phyloP scores from a whole-genome alignment of 345 rosid genomes.

The Populus davidiana region DNA sequence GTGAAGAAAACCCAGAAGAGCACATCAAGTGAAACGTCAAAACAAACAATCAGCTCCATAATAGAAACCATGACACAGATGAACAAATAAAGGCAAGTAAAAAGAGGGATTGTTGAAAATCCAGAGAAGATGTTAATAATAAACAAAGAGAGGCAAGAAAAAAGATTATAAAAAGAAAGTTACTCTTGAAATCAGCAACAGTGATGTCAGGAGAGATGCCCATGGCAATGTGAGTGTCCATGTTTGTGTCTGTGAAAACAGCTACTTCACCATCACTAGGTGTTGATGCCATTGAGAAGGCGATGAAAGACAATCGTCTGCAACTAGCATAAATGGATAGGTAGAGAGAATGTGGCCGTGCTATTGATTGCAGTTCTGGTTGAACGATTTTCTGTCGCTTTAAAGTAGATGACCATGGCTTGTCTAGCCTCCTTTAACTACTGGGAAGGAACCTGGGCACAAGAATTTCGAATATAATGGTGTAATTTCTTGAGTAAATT shows the following conservation, averaged over 20 bases:
- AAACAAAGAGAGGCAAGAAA: neutral
- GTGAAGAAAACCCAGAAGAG: neutral
- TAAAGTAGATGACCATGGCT: neutral
- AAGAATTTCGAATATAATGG: too few relatives aligned
- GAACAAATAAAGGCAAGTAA: neutral
- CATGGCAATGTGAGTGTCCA: constrained; percentile 59
- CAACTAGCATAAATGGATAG: neutral
- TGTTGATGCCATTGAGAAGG: neutral
- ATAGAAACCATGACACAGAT: too few relatives aligned
- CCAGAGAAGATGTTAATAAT: neutral
- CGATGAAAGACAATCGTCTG: neutral
- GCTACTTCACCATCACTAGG: constrained; percentile 32
- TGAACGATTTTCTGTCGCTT: neutral
- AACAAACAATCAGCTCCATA: too few relatives aligned
- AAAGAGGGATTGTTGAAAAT: neutral
- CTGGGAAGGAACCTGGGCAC: neutral
- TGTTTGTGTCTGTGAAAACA: constrained; percentile 51
- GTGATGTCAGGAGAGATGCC: constrained; percentile 44
- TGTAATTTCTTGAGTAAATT: too few relatives aligned
- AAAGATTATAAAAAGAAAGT: constrained; percentile 1
- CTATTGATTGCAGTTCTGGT: neutral
- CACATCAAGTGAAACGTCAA: neutral
- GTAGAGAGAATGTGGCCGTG: neutral
- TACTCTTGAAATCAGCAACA: constrained; percentile 51
- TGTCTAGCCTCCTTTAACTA: neutral